Percentiles rank a stretch among this genome's conserved stretches.
phyloP scores from a whole-genome alignment of 768 basidiomycete genomes.

The Mycena albidolilacea region DNA sequence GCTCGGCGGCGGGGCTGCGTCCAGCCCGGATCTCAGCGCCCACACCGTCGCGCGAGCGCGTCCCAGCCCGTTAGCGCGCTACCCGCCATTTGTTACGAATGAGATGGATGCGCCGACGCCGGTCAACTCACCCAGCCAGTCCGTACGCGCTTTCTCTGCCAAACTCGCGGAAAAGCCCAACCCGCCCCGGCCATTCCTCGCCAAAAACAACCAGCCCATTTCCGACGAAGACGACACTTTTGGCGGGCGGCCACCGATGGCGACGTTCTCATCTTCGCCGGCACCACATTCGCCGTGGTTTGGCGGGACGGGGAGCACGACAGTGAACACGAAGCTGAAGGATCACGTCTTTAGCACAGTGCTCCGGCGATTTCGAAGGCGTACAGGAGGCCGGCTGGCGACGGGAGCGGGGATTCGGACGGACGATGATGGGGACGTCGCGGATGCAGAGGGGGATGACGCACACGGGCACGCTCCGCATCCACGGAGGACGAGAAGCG shows the following conservation, averaged over 20 bases:
- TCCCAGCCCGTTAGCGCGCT: conserved; percentile 59
- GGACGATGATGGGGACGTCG: conserved; percentile 72
- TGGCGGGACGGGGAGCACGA: conserved; percentile 92
- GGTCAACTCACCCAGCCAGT: conserved; percentile 61
- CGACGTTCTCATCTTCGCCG: conserved; percentile 53
- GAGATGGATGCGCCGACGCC: conserved; percentile 66
- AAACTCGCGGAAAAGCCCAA: conserved; percentile 39
- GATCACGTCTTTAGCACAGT: conserved; percentile 96
- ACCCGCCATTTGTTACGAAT: conserved; percentile 52
- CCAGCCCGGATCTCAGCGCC: conserved; percentile 77
- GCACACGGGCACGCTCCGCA: conserved; percentile 12
- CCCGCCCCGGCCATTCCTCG: conserved; percentile 20
- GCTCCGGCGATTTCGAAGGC: conserved; percentile 78
- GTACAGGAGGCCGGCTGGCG: conserved; percentile 57
- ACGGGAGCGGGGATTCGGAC: conserved; percentile 56
- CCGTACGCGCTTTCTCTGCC: conserved; percentile 48
- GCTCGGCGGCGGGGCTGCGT: conserved; percentile 70
- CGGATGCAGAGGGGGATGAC: conserved; percentile 57
- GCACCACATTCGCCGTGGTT: conserved; percentile 69
- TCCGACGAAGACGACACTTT: conserved; percentile 51
- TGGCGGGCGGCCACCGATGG: conserved; percentile 53
- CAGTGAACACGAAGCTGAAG: conserved; percentile 94
- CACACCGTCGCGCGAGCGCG: conserved; percentile 45
- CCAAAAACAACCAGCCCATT: conserved; percentile 37
- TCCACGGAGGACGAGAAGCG: conserved; percentile 44